Base-by-base conservation (phyloP, 1,139 yeast species). In the Eremothecium cymbalariae region DNA sequence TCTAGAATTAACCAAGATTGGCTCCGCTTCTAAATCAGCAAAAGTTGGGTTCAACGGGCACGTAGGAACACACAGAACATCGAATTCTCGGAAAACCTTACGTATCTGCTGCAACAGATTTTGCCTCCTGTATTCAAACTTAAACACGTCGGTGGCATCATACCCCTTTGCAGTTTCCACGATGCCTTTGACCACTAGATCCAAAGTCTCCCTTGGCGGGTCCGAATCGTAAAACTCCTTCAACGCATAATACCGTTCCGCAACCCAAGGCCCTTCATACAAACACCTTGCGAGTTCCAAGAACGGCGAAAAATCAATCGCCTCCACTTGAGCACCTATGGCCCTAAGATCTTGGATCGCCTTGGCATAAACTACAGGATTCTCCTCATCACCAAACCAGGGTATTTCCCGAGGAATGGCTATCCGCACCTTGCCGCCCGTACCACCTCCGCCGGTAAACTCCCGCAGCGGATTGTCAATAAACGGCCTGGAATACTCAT, bases 231-330 rank as follows among this genome's bases (percentile, higher is more conserved):
- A 67, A 52, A 86, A 83, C 25, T 79, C 83, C 47, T 74, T 72
- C 25, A 77, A 72, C 13, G 95, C 95, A 43, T 85, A 74, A 62
- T 77, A 86, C 47, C 98, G 74, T 64, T 90, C 98, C 18, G 94
- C 83, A 8, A 90, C 97, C 98, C 98, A 90, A n/a, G 97, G 84
- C 38, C 98, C 98, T 51, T 88, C 96, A 58, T 90, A 90, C 28
- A 90, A 70, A 53, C 90, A 80, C 46, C 73, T 73, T n/a, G 97
- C 98, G 42, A 90, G 68, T 31, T 80, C 82, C 43, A 82, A 64
- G 32, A 90, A 67, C 8, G 86, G 81, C 8, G 77, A 62, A 52
- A 88, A 85, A 59, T 84, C 86, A 25, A 77, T 59, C 8, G 77
- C 64, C 9, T 71, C 68, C 27, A 82, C 60, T 35, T 70, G 72